Conservation (phyloP, 768 basidiomycete genomes). For the Boletus sp. region DNA sequence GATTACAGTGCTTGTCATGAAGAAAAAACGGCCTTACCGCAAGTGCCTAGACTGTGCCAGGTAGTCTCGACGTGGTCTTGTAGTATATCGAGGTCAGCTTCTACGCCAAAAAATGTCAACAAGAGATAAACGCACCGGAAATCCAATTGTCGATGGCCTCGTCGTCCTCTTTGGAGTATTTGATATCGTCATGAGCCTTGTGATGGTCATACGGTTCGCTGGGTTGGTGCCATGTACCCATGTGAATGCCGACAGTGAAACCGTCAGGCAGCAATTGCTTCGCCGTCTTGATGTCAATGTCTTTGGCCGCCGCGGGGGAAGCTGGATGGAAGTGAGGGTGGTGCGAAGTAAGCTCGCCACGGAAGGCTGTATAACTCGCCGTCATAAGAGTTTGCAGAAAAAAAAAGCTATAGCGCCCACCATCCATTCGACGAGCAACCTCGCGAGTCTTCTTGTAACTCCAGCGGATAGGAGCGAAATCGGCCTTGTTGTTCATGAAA, state of each 20-base stretch:
- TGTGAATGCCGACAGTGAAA: conserved; percentile 69
- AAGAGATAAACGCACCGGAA: conserved; percentile 28
- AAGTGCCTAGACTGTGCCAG: conserved; percentile 64
- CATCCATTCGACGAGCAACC: conserved; percentile 69
- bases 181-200: conserved; percentile 64
- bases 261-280: conserved; percentile 58
- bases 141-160: conserved; percentile 72
- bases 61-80: conserved; percentile 70
- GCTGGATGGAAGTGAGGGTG: conserved; percentile 75
- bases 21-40: conserved; percentile 24
- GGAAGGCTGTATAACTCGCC: conserved; percentile 46
- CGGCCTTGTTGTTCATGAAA: conserved; percentile 80
- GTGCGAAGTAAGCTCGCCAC: conserved; percentile 69
- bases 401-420: conserved; percentile 30
- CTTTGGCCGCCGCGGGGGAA: conserved; percentile 55
- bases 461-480: conserved; percentile 75
- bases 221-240: conserved; percentile 66
- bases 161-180: conserved; percentile 67
- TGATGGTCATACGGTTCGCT: conserved; percentile 49
- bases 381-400: background rate
- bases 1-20: background rate
- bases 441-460: conserved; percentile 77
- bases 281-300: conserved; percentile 69
- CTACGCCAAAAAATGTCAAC: background rate
- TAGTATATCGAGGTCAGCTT: background rate